Conservation (phyloP, 2,329 filamentous ascomycete species). For the Sporothrix globosa region DNA sequence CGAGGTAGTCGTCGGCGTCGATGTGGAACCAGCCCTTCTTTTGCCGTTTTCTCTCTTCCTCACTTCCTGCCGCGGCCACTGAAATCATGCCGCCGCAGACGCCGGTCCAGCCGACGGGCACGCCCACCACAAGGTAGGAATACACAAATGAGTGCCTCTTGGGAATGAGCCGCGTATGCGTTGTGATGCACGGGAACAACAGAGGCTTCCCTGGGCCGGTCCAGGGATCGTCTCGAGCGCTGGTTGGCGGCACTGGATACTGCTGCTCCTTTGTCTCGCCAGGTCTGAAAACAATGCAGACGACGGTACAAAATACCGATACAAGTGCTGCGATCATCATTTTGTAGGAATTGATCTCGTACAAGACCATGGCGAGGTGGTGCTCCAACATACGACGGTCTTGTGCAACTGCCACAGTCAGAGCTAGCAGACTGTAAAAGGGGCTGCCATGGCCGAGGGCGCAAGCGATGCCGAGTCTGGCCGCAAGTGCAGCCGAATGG, state of each 20-base stretch:
- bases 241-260: background rate
- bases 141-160: constrained; percentile 70
- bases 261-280: background rate
- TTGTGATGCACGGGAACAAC: constrained; percentile 67
- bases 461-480: background rate
- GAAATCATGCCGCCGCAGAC: constrained; percentile 61
- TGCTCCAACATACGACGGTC: background rate
- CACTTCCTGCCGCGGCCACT: background rate
- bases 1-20: constrained; percentile 63
- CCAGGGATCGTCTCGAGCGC: constrained; percentile 30
- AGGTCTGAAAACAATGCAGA: background rate
- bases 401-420: constrained; percentile 3
- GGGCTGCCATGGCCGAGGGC: background rate
- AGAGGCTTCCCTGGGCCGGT: constrained; percentile 48
- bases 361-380: background rate
- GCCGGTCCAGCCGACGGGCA: constrained; percentile 67
- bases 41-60: constrained; percentile 24
- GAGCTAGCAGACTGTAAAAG: constrained; percentile 5
- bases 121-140: constrained; percentile 69
- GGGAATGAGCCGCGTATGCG: constrained; percentile 68
- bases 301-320: background rate
- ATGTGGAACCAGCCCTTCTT: constrained; percentile 60
- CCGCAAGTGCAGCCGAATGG: background rate
- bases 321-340: background rate
- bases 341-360: background rate